Conservation (phyloP, 768 basidiomycete species). For the Suillus occidentalis region DNA sequence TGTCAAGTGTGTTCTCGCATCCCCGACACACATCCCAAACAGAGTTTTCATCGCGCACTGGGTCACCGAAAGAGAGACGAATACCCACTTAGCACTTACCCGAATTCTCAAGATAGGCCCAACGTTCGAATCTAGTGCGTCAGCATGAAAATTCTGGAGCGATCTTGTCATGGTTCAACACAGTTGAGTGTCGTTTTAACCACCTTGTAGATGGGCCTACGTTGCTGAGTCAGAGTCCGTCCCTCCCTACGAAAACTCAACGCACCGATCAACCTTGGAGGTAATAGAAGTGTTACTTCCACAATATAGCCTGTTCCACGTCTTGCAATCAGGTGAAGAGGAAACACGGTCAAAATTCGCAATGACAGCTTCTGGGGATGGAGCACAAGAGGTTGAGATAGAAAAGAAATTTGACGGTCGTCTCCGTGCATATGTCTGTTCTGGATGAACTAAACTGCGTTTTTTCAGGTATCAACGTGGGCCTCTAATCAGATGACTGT, state of each 20-base stretch:
- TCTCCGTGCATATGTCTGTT: conserved; percentile 94
- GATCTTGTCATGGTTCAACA: conserved; percentile 37
- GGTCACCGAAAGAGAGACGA: no score
- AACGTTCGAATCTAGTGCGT: no score
- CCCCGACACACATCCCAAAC: no score
- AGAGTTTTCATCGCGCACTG: no score
- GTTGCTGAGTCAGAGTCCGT: conserved; percentile 28
- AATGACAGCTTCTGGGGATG: conserved; percentile 8
- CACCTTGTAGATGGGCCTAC: conserved; percentile 86
- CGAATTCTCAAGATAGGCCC: no score
- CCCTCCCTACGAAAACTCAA: conserved; percentile 51
- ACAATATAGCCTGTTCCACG: conserved; percentile 78
- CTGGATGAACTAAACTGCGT: no score
- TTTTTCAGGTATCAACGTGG: no score
- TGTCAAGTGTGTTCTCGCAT: no score
- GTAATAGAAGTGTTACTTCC: conserved; percentile 65
- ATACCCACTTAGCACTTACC: no score
- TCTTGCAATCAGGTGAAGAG: conserved; percentile 97
- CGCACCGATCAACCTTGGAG: conserved; percentile 68
- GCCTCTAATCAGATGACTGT: no score
- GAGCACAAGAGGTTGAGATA: conserved; percentile 38
- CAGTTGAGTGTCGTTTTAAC: conserved; percentile 95
- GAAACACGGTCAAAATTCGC: conserved; percentile 54
- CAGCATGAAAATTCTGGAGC: no score
- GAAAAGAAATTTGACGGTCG: conserved; percentile 92